Base-by-base conservation (phyloP, 169 alveolate genomes). In the Plasmodium yoelii region DNA sequence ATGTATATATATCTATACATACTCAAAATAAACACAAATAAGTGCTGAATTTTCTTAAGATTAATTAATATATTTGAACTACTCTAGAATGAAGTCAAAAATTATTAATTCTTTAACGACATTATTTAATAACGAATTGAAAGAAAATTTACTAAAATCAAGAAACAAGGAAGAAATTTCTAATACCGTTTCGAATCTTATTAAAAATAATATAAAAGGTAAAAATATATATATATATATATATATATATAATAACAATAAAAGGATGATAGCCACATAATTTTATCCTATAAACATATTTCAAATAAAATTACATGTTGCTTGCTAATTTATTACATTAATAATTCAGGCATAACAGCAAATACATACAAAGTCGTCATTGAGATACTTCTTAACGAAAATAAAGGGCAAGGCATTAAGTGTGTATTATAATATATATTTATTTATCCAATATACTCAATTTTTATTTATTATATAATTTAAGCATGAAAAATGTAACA, bases 331-430 rank as follows among this genome's bases (percentile, higher is more conserved):
- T 34, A 34, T 34, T 53, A 19, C 55, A 77, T 56, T 15, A 63
- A 77, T 42, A 49, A 10, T 56, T 24, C 68, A 77, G 88, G 42
- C 26, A 63, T 77, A 77, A 77, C 88, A 24, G 44, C 73, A 63
- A 64, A 77, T 42, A 46, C 49, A 47, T 77, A 77, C 53, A 77
- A 77, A 77, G 65, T 77, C 18, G 46, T 77, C 34, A 75, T 77
- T 61, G 88, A 77, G 53, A 64, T 77, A 63, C 75, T 77, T 49
- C 75, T 77, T 18, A 77, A 77, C 49, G 88, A 77, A 49, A 77
- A 56, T 24, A 77, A 64, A 26, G 88, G 57, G 12, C 88, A 77
- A 64, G 88, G 88, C n/a, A 51, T 77, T 24, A 77, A 77, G 88
- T 77, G 65, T 47, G 65, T 18, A 59, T 2, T 42, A 42, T 13